Evolutionary conservation across 257 asterid species (phyloP), one percentile per base, ranked within the genome.

Genomic region (Nicotiana sylvestris): DNA sequence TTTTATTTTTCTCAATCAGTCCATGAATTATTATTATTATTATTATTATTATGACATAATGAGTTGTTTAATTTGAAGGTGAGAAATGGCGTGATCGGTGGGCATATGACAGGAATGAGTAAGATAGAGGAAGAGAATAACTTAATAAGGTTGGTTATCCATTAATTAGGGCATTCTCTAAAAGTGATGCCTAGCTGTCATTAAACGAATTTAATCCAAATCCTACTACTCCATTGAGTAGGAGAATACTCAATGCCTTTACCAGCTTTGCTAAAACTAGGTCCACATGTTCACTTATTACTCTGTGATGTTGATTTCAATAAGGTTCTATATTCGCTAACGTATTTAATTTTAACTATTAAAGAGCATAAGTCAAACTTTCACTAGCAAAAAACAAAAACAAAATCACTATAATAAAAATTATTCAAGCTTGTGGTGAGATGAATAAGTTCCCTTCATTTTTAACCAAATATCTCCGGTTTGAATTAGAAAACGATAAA

Each of bases 41-140:
- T 39, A 39, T 39, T 39, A 39, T 43, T 43, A 43, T 43, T 43
- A 9, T 43, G 15, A 49, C 25, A 46, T 49, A 15, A 15, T 74
- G 80, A 49, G 62, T 49, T 25, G 56, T 74, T 74, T 35, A 35
- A 35, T 35, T 35, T 49, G 39, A 74, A 49, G 62, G 7, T 74
- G 62, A 53, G 58, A 74, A 46, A 21, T 72, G 79, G 79, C 79
- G 79, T 72, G 39, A 74, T 74, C 13, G 80, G 80, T 74, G 80
- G 62, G 62, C 16, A 74, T 74, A 49, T 74, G 80, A 74, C 8
- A 49, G 15, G 80, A 74, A 74, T 74, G 80, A 46, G 78, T 5
- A 12, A 70, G 60, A 70, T 35, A 70, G 29, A 43, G 78, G 57
- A 70, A 21, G 78, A 70, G 62, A 74, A 25, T 74, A 74, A 74